Evolutionary conservation across 2,329 filamentous ascomycete genomes (phyloP), one percentile per base, ranked within the genome.

Genomic region (Aspergillus sp.): DNA sequence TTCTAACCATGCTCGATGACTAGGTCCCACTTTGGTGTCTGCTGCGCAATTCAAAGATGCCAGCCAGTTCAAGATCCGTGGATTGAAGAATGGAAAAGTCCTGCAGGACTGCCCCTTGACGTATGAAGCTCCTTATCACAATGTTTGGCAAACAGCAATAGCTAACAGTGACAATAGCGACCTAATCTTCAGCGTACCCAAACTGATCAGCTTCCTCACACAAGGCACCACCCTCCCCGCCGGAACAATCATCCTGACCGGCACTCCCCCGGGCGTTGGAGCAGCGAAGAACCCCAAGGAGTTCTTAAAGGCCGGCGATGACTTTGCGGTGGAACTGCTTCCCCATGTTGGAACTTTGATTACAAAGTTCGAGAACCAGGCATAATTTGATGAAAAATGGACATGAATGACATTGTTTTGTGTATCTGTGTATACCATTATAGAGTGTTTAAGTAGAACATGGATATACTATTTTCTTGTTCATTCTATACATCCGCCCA

Each of bases 101-200:
- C 59, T 79, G 56, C 78, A 81, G 58, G 70, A 73, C 44, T 70
- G 67, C 47, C 60, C 61, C 12, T 50, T 68, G 33, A 67, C 69
- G 68, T 73, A 62, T 19, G 60, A 55, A 40, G n/a, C 12, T 34
- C 6, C 26, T 37, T 11, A 19, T 19, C 19, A 19, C 19, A 19
- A 19, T 19, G 19, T 19, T 19, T 19, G 19, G 19, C 19, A 19
- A 19, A 19, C 2, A 4, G 19, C 4, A 4, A 19, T 19, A 30
- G 28, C 48, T 58, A 47, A 57, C 30, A 27, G 1, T n/a, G 8
- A 7, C 7, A 12, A 43, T 48, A 78, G 74, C 28, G 76, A 80
- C 32, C 61, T 80, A 26, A 78, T 81, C 44, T 80, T 79, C 55
- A 69, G 60, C 19, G 69, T 82, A 8, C 66, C 72, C 1, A 61